Conservation (phyloP, 2,329 filamentous ascomycete species). For the Cordyceps javanica region DNA sequence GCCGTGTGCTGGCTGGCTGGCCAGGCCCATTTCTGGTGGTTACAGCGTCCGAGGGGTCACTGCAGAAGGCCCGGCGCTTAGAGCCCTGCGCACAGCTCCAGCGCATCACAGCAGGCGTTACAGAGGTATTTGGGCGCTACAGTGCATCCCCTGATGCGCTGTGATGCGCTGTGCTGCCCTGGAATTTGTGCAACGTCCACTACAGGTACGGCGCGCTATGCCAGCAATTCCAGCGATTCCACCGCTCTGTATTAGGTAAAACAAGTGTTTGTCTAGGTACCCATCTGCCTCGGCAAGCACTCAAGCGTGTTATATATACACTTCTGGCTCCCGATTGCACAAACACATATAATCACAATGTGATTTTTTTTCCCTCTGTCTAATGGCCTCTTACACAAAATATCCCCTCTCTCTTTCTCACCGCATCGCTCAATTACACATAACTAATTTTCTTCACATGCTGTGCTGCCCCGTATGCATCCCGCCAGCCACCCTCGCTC, state of each 20-base stretch:
- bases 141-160: neutral
- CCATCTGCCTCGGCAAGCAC: too few species aligned
- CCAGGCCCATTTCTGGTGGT: neutral
- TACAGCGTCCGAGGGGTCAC: neutral
- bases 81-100: neutral
- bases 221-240: too few species aligned
- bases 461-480: neutral
- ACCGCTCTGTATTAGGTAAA: too few species aligned
- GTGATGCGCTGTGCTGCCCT: neutral
- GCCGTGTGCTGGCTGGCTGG: neutral
- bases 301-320: too few species aligned
- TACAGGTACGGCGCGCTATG: too few species aligned
- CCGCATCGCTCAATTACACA: neutral
- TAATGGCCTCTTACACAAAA: neutral
- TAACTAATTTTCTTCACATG: neutral
- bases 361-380: neutral
- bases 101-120: neutral
- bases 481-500: slow-evolving; percentile 7
- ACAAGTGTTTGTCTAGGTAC: too few species aligned
- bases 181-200: slow-evolving; percentile 8
- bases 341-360: neutral
- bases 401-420: neutral
- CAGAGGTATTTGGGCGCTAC: neutral
- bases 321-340: too few species aligned
- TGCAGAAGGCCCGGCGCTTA: neutral